These are phyloP conservation scores for Hydrangea macrophylla DNA, from an alignment of 148 eudicot species.

Conservation along the genomic window DNA sequence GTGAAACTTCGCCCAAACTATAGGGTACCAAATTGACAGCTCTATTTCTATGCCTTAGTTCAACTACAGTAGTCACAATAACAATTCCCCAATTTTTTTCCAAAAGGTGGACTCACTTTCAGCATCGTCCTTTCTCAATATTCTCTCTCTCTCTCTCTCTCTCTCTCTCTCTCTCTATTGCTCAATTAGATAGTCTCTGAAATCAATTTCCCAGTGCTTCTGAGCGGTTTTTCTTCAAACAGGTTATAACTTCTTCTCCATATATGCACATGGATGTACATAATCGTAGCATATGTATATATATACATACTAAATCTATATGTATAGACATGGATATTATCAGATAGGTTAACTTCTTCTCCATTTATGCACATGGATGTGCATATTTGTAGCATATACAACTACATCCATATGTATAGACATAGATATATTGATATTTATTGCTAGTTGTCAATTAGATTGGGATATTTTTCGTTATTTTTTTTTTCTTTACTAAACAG, in stretches of 20 bases:
- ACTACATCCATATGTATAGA: neutral
- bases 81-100: too few relatives aligned
- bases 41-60: too few relatives aligned
- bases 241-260: neutral
- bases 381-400: too few relatives aligned
- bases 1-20: too few relatives aligned
- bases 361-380: neutral
- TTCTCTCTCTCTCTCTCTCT: neutral
- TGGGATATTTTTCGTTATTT: neutral
- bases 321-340: too few relatives aligned
- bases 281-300: too few relatives aligned
- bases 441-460: neutral
- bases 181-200: neutral
- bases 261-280: neutral
- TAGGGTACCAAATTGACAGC: too few relatives aligned
- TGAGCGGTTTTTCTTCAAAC: slow-evolving; percentile 3
- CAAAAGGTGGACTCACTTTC: too few relatives aligned
- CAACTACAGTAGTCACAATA: too few relatives aligned
- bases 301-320: too few relatives aligned
- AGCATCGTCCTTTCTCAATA: neutral
- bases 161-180: neutral
- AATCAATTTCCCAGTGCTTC: neutral
- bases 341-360: slow-evolving; percentile 4
- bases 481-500: too few relatives aligned
- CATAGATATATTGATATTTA: neutral